Base-by-base conservation (phyloP, 352 stramenopile species). In the Aphanomyces stellatus region DNA sequence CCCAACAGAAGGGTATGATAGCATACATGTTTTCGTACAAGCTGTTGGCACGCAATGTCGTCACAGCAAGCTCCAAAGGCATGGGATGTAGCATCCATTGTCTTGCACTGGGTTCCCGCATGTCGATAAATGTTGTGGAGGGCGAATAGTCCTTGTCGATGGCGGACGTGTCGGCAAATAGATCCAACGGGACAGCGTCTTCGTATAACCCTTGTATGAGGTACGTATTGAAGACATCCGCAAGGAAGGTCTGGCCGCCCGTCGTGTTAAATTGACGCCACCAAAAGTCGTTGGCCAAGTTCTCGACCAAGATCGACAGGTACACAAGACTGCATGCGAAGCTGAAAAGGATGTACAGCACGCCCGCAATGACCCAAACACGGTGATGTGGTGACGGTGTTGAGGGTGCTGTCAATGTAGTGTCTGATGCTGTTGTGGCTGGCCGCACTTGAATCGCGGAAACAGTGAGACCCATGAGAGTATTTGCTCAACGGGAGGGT, bases 241-340 rank as follows among this genome's bases (percentile, higher is more conserved):
- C 25, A 17, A 67, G 25, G 25, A 67, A 67, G 4, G 60, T 67
- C 24, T 60, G 49, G 22, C 2, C 28, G 30, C 60, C 60, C 15
- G 43, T 43, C 6, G 60, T 46, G 24, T 56, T 67, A 33, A 67
- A 67, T n/a, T 41, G 15, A 10, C 25, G 41, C 60, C 60, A 67
- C 60, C 60, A 67, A 22, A 46, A 67, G 49, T 67, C 60, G 35
- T 67, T 67, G 30, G 41, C 42, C 13, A 53, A 24, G 35, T 60
- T 24, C 46, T 49, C 37, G 8, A 25, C n/a, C n/a, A n/a, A n/a
- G n/a, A n/a, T n/a, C n/a, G n/a, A n/a, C n/a, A n/a, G n/a, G n/a
- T n/a, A n/a, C n/a, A n/a, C n/a, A n/a, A n/a, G n/a, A n/a, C n/a
- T n/a, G n/a, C n/a, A n/a, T n/a, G n/a, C n/a, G n/a, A n/a, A n/a